These are phyloP conservation scores for Clavispora vitiphila DNA, from an alignment of 805 yeast genomes.

Conservation along the genomic window DNA sequence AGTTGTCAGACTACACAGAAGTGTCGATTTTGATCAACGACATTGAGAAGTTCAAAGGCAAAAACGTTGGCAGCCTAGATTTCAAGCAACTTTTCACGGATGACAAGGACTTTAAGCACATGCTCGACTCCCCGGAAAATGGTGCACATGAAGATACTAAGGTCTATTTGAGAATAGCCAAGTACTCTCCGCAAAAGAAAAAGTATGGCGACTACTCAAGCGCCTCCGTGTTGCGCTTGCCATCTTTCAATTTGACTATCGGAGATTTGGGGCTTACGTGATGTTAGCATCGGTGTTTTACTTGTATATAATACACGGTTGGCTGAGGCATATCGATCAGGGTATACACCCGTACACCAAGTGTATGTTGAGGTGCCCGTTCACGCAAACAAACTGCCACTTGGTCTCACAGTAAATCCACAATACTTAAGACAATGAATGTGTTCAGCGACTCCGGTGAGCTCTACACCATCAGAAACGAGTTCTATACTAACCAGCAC, in stretches of 20 bases:
- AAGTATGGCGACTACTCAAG: slow-evolving; percentile 57
- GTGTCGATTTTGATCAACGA: slow-evolving; percentile 73
- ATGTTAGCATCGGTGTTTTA: neutral
- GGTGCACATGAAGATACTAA: slow-evolving; percentile 28
- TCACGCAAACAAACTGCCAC: neutral
- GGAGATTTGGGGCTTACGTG: slow-evolving; percentile 53
- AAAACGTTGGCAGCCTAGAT: slow-evolving; percentile 35
- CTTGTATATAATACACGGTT: neutral
- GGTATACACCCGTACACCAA: slow-evolving; percentile 2
- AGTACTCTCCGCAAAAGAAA: slow-evolving; percentile 36
- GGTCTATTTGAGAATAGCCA: slow-evolving; percentile 55
- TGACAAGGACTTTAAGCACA: slow-evolving; percentile 13
- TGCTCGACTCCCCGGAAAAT: slow-evolving; percentile 21
- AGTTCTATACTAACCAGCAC: slow-evolving; percentile 58
- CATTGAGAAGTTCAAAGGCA: slow-evolving; percentile 67
- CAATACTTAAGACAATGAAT: slow-evolving; percentile 23
- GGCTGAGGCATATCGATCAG: too few species aligned
- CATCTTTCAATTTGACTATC: slow-evolving; percentile 47
- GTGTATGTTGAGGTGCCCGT: neutral
- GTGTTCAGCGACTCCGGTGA: slow-evolving; percentile 43
- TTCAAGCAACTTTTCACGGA: slow-evolving; percentile 19
- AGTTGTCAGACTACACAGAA: slow-evolving; percentile 36
- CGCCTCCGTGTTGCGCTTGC: slow-evolving; percentile 58
- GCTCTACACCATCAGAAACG: slow-evolving; percentile 50
- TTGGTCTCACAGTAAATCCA: neutral